Percentiles rank a stretch among this genome's conserved stretches.
Conservation (phyloP, 2,329 filamentous ascomycete genomes). For the Verticillium zaregamsianum region DNA sequence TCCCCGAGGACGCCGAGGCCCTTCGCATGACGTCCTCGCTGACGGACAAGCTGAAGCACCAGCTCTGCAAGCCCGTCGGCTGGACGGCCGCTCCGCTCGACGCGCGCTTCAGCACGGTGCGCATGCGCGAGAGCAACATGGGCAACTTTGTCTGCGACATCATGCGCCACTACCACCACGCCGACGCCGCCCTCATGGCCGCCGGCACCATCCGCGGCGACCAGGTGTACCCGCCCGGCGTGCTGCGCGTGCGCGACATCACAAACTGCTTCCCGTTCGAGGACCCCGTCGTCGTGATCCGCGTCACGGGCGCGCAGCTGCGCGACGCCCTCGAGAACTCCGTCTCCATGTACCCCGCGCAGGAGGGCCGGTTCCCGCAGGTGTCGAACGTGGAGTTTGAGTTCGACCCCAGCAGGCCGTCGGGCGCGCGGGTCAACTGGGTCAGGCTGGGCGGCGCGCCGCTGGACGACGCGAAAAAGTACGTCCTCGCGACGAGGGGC, state of each 20-base stretch:
- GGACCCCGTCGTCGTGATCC: conserved; percentile 78
- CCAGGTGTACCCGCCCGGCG: conserved; percentile 79
- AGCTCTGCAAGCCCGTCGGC: conserved; percentile 77
- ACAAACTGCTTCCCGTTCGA: conserved; percentile 90
- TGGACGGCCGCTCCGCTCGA: conserved; percentile 81
- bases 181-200: conserved; percentile 82
- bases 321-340: conserved; percentile 81
- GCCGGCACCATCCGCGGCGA: conserved; percentile 83
- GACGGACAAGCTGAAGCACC: conserved; percentile 68
- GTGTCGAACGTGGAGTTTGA: conserved; percentile 78
- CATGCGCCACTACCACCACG: conserved; percentile 77
- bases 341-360: conserved; percentile 73
- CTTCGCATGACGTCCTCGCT: conserved; percentile 61
- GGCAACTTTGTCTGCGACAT: conserved; percentile 91
- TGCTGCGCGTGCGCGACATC: conserved; percentile 75
- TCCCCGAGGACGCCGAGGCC: conserved; percentile 60
- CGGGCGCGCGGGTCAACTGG: conserved; percentile 59
- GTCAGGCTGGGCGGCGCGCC: conserved; percentile 58
- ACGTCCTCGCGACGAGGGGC: conserved; percentile 73
- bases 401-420: conserved; percentile 60
- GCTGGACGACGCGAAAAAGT: conserved; percentile 59
- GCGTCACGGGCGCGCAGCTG: conserved; percentile 66
- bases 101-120: conserved; percentile 79
- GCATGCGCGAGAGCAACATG: conserved; percentile 73
- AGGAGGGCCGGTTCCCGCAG: conserved; percentile 81